Conservation (phyloP, 495 filamentous ascomycete genomes). For the Echria macrotheca region DNA sequence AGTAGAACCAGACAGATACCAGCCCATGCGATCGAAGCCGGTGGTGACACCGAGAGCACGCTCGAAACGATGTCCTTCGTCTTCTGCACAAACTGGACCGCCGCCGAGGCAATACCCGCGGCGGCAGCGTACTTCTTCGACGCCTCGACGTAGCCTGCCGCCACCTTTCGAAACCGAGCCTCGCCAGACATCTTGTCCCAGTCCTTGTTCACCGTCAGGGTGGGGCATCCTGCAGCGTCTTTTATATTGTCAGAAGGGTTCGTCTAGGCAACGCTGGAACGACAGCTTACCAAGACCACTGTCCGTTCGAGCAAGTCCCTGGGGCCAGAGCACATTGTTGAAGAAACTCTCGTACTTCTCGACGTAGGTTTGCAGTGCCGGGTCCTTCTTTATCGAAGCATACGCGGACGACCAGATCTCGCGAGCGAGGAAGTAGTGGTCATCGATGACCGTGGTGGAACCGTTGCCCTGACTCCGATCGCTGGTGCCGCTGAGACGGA, state of each 20-base stretch:
- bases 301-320: not conserved
- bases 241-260: not conserved
- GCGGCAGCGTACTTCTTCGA: not conserved
- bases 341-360: slow-evolving; percentile 19
- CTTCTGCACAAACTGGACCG: slow-evolving; percentile 17
- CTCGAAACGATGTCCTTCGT: slow-evolving; percentile 8
- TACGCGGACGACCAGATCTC: slow-evolving; percentile 18
- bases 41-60: slow-evolving; percentile 8
- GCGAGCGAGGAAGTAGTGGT: slow-evolving; percentile 4
- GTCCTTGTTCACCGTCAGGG: not conserved
- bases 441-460: too few species aligned
- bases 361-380: slow-evolving; percentile 7
- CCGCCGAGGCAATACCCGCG: slow-evolving; percentile 12
- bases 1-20: slow-evolving; percentile 18
- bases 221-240: not conserved
- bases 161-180: slow-evolving; percentile 12
- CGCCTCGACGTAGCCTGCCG: slow-evolving; percentile 6
- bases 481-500: not conserved
- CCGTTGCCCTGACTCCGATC: too few species aligned
- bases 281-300: not conserved
- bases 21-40: slow-evolving; percentile 17
- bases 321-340: slow-evolving; percentile 7
- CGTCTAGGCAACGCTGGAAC: not conserved
- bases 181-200: not conserved
- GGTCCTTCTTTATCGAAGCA: slow-evolving; percentile 2